Base-by-base conservation (phyloP, 2,329 filamentous ascomycete species). In the Fusarium metavorans region DNA sequence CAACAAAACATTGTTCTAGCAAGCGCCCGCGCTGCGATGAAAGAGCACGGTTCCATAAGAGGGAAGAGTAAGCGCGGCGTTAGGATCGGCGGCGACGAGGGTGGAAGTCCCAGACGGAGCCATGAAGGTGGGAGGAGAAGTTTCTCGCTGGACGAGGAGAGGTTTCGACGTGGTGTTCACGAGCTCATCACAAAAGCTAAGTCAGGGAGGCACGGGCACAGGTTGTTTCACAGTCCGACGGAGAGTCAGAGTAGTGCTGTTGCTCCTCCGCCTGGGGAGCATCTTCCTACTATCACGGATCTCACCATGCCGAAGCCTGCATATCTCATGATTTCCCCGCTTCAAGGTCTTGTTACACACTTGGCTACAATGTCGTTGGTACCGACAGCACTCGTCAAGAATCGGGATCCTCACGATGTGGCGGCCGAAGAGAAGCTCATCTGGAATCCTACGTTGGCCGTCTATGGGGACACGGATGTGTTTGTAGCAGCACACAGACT, bases 381-480 rank as follows among this genome's bases (percentile, higher is more conserved):
- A 8, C 85, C 85, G 77, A 74, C 79, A 0, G 71, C 79, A 9
- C 58, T 75, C 5, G 61, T 70, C 56, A 78, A 70, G 70, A 59
- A 74, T 43, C 76, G 76, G 69, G 75, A 79, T 70, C 67, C 74
- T 3, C 72, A 75, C 1, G 76, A 76, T 1, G 65, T 79, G 62
- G 81, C 73, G 1, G 85, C 86, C 2, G 89, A 92, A 66, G 82
- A 84, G 61, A 91, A 93, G 77, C 84, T 94, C 58, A 82, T 89
- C 1, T 81, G 83, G 2, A 87, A 92, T 76, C 86, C 87, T 1
- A 92, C 92, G 0, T 81, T 98, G 37, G 91, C 90, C 0, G 82
- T 97, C 0, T 97, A 92, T 78, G 96, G 95, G 2, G 90, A 92
- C 60, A 86, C 88, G 5, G 95, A 98, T 81, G 83, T 88, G 0